phyloP scores from a whole-genome alignment of 2,329 filamentous ascomycete genomes.

The Phaeosphaeriaceae sp. region DNA sequence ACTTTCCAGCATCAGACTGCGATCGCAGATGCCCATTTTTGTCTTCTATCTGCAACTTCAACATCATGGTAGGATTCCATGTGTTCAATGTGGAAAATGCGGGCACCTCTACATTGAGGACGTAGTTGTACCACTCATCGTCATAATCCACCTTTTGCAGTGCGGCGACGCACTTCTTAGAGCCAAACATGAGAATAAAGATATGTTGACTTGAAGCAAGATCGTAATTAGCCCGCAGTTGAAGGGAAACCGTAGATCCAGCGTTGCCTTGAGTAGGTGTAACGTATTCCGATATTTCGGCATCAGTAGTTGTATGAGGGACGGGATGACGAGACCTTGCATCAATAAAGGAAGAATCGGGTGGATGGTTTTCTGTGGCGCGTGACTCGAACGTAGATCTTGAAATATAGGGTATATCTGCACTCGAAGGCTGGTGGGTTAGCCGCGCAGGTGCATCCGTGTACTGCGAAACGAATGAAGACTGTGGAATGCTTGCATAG shows the following conservation, averaged over 20 bases:
- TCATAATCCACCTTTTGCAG: conserved; percentile 66
- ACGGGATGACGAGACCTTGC: conserved; percentile 62
- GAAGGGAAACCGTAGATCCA: conserved; percentile 74
- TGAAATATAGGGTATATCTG: conserved; percentile 54
- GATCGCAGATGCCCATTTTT: conserved; percentile 59
- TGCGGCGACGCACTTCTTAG: conserved; percentile 72
- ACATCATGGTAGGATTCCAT: conserved; percentile 61
- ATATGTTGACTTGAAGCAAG: conserved; percentile 63
- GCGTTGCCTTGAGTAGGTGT: conserved; percentile 70
- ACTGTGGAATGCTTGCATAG: conserved; percentile 57
- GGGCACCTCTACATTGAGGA: conserved; percentile 75
- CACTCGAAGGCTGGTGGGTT: conserved; percentile 56
- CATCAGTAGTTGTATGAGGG: conserved; percentile 52
- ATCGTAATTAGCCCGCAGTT: conserved; percentile 77
- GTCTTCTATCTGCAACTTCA: conserved; percentile 66
- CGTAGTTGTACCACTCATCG: conserved; percentile 71
- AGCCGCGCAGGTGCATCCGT: conserved; percentile 56
- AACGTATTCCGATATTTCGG: conserved; percentile 68
- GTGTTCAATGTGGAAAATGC: conserved; percentile 64
- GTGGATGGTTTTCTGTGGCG: conserved; percentile 47
- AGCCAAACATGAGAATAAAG: conserved; percentile 77
- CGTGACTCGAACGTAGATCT: conserved; percentile 58
- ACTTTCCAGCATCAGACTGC: conserved; percentile 64
- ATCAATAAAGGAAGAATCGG: conserved; percentile 62
- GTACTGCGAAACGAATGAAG: conserved; percentile 58